Evolutionary conservation across 164 flowering plant genomes (phyloP).

Genomic region (Dillenia suffruticosa): DNA sequence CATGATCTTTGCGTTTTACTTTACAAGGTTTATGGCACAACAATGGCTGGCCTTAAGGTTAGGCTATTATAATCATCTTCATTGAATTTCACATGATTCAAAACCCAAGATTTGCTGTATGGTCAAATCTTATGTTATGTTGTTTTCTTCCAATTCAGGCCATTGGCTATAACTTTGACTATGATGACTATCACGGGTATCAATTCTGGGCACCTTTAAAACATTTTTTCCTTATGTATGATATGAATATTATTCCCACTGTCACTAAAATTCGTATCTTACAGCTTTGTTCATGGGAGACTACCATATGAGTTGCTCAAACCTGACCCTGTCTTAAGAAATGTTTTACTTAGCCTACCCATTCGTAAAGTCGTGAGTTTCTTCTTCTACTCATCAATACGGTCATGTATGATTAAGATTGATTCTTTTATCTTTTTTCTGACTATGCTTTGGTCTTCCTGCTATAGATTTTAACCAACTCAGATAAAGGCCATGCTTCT

Average conservation of each 20-base stretch:
- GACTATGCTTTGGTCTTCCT: conserved; percentile 8
- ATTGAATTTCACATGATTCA: neutral
- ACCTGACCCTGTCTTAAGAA: conserved; percentile 67
- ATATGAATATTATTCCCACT: neutral
- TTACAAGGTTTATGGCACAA: conserved; percentile 81
- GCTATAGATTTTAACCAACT: conserved; percentile 75
- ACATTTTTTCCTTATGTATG: neutral
- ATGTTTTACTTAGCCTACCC: conserved; percentile 65
- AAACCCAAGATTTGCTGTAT: neutral
- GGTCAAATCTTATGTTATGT: neutral
- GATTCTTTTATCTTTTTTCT: neutral
- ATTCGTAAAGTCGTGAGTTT: conserved; percentile 73
- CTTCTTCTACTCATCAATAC: neutral
- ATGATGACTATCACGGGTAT: conserved; percentile 87
- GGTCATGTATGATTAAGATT: neutral
- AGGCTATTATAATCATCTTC: neutral
- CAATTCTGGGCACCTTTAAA: neutral
- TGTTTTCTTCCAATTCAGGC: conserved; percentile 41
- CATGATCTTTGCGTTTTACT: conserved; percentile 43
- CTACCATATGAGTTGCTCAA: conserved; percentile 71
- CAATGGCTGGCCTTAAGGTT: conserved; percentile 94
- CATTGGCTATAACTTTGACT: conserved; percentile 68
- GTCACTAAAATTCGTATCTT: conserved; percentile 2
- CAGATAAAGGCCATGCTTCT: conserved; percentile 65
- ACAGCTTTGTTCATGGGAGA: conserved; percentile 87